These are phyloP conservation scores for Kurtzmaniella cleridarum DNA, from an alignment of 805 yeast species.

Conservation along the genomic window DNA sequence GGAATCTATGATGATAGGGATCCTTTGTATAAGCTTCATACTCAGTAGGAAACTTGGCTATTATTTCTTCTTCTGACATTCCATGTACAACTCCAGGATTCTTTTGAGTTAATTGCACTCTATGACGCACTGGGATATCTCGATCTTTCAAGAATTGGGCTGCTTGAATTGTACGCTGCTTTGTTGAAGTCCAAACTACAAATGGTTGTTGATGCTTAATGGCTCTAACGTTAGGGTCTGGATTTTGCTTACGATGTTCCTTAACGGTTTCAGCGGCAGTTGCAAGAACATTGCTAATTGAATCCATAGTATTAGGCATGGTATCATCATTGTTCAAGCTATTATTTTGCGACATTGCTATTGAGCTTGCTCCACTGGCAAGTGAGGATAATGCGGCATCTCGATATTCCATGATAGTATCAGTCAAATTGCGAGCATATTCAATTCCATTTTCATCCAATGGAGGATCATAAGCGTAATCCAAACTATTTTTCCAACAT, in stretches of 20 bases:
- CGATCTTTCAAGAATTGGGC: constrained; percentile 60
- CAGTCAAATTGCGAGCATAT: constrained; percentile 62
- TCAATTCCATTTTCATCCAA: constrained; percentile 66
- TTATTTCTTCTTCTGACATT: constrained; percentile 55
- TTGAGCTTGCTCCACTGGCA: not conserved
- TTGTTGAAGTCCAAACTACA: constrained; percentile 93
- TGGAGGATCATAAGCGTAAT: constrained; percentile 73
- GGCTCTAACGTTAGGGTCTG: constrained; percentile 4
- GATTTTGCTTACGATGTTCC: not conserved
- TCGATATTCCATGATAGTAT: constrained; percentile 43
- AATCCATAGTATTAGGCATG: constrained; percentile 10
- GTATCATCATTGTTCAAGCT: constrained; percentile 10
- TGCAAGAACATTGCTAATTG: constrained; percentile 16
- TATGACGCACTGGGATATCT: constrained; percentile 63
- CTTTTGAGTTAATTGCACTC: constrained; percentile 80
- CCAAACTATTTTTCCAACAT: constrained; percentile 53
- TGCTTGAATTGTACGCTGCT: constrained; percentile 77
- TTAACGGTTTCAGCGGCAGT: not conserved
- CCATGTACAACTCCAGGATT: constrained; percentile 87
- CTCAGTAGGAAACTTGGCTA: constrained; percentile 60
- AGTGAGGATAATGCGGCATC: constrained; percentile 7
- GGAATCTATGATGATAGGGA: constrained; percentile 89
- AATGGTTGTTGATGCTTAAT: constrained; percentile 48
- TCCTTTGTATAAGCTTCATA: constrained; percentile 60
- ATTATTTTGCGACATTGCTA: not conserved